phyloP scores from a whole-genome alignment of 2,329 filamentous ascomycete genomes.

The Botrytis pseudocinerea region DNA sequence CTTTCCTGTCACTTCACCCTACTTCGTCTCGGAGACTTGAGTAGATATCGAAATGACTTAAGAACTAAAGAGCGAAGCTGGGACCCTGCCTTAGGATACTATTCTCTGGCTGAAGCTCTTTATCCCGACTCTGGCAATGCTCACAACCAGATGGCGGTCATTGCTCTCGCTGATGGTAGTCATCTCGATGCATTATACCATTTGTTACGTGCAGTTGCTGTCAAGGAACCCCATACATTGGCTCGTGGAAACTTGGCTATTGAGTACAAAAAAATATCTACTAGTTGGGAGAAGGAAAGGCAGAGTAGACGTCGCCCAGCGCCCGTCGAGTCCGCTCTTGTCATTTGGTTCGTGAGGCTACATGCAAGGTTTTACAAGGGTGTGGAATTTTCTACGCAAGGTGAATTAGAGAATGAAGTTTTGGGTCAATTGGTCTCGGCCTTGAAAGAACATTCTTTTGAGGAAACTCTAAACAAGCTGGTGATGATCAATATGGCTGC shows the following conservation, averaged over 20 bases:
- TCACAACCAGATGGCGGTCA: conserved; percentile 88
- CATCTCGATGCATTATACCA: conserved; percentile 87
- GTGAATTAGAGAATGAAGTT: conserved; percentile 83
- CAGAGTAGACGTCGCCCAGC: conserved; percentile 34
- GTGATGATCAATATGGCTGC: conserved; percentile 84
- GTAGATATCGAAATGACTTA: conserved; percentile 78
- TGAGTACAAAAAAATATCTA: conserved; percentile 70
- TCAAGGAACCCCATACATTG: conserved; percentile 71
- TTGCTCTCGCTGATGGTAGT: conserved; percentile 74
- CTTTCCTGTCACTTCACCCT: conserved; percentile 79
- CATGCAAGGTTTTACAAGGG: conserved; percentile 84
- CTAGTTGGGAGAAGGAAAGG: conserved; percentile 57
- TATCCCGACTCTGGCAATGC: conserved; percentile 77
- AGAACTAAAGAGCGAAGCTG: conserved; percentile 71
- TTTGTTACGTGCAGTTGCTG: conserved; percentile 79
- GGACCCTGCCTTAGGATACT: conserved; percentile 79
- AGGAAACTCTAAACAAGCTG: conserved; percentile 72
- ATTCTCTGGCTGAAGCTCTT: conserved; percentile 76
- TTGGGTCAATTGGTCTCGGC: conserved; percentile 74
- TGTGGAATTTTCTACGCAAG: conserved; percentile 69
- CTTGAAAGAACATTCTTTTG: conserved; percentile 66
- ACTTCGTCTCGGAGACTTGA: conserved; percentile 85
- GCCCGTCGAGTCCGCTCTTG: conserved; percentile 55
- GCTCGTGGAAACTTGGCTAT: conserved; percentile 75
- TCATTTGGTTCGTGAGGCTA: conserved; percentile 80